These are phyloP conservation scores for Smithsoniella earleae DNA, from an alignment of 163 green algal species.

Conservation along the genomic window DNA sequence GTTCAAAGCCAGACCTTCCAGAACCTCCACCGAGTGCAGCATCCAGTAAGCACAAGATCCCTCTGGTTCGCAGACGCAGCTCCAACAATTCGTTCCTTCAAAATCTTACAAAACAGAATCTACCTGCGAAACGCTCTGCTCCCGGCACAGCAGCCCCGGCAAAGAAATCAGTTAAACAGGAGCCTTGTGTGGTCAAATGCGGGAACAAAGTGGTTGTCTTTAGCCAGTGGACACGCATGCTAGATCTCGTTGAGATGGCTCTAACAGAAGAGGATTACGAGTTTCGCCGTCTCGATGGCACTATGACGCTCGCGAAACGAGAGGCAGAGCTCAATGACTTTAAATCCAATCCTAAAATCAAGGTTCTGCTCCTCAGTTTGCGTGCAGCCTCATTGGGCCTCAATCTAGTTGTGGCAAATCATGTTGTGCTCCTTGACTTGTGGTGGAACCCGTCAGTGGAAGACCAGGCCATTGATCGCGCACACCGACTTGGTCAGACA, in stretches of 20 bases:
- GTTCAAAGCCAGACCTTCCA: no score
- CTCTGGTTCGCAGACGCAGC: no score
- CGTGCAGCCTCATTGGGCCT: conserved; percentile 72
- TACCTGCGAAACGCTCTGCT: no score
- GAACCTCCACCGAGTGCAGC: no score
- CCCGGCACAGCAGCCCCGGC: no score
- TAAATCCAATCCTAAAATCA: conserved; percentile 44
- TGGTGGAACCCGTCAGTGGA: conserved; percentile 66
- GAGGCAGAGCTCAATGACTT: conserved; percentile 70
- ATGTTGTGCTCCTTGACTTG: conserved; percentile 78
- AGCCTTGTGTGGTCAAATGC: no score
- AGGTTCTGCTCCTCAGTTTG: conserved; percentile 56
- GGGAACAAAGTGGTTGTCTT: conserved; percentile 82
- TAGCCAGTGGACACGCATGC: conserved; percentile 77
- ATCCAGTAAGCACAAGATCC: no score
- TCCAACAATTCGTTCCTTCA: no score
- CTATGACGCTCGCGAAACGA: conserved; percentile 60
- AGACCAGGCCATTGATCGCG: conserved; percentile 84
- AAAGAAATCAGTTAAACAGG: no score
- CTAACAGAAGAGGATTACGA: conserved; percentile 44
- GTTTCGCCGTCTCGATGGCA: conserved; percentile 67
- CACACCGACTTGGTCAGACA: conserved; percentile 78
- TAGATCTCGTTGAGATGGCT: conserved; percentile 74
- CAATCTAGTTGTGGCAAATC: conserved; percentile 78
- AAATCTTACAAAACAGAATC: no score